Conservation (phyloP, 768 basidiomycete genomes). For the Naganishia vaughanmartiniae region DNA sequence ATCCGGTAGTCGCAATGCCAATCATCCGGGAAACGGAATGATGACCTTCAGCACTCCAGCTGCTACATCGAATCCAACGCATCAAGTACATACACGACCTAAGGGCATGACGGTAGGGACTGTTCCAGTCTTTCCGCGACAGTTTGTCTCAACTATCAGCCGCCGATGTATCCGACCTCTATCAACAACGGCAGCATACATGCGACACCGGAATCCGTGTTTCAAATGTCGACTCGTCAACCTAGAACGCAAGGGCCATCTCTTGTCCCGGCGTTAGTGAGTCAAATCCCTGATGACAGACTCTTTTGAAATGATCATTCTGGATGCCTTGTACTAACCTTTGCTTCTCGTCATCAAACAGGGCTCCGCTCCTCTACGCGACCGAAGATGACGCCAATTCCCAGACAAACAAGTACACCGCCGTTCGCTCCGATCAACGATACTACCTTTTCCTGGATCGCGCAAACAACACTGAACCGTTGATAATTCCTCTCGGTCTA, state of each 20-base stretch:
- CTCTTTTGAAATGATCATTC: neutral
- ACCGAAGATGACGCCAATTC: constrained; percentile 24
- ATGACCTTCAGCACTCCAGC: constrained; percentile 14
- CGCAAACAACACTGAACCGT: constrained; percentile 33
- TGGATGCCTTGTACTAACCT: neutral
- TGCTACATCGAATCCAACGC: neutral
- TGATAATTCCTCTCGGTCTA: constrained; percentile 45
- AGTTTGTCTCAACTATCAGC: constrained; percentile 5
- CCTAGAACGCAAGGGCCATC: constrained; percentile 42
- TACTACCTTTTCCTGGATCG: constrained; percentile 49
- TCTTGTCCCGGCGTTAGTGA: constrained; percentile 29
- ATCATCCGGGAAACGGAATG: constrained; percentile 4
- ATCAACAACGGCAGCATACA: constrained; percentile 3
- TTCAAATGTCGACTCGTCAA: constrained; percentile 34
- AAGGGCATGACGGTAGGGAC: constrained; percentile 21
- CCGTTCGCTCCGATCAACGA: constrained; percentile 14
- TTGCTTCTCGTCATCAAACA: neutral
- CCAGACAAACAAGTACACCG: constrained; percentile 11
- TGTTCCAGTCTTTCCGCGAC: constrained; percentile 6
- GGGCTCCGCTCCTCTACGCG: constrained; percentile 35
- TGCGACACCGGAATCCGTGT: constrained; percentile 4
- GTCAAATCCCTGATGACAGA: neutral
- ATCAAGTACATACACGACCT: neutral
- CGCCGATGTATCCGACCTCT: neutral
- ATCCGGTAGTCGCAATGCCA: neutral